These are phyloP conservation scores for Xylaria sp. DNA, from an alignment of 2,329 filamentous ascomycete species.

Conservation along the genomic window DNA sequence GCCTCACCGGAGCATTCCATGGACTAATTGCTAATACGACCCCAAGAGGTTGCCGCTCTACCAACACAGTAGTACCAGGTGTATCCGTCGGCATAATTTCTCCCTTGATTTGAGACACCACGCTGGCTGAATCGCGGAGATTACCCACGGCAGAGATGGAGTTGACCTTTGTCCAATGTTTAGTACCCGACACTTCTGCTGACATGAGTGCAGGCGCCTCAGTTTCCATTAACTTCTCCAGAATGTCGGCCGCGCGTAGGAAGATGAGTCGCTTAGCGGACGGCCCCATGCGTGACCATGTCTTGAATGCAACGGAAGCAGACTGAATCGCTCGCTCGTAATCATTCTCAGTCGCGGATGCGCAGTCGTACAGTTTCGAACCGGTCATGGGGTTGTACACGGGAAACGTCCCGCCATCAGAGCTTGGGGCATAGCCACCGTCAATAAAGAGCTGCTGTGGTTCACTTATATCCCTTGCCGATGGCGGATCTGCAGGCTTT, in stretches of 20 bases:
- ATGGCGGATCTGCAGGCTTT: background rate
- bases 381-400: slow-evolving; percentile 39
- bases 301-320: slow-evolving; percentile 32
- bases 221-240: slow-evolving; percentile 64
- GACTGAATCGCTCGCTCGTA: slow-evolving; percentile 36
- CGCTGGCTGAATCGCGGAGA: slow-evolving; percentile 57
- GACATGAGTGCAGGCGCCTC: slow-evolving; percentile 72
- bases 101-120: slow-evolving; percentile 43
- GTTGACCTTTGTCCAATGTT: slow-evolving; percentile 58
- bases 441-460: slow-evolving; percentile 35
- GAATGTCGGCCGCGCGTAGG: slow-evolving; percentile 72
- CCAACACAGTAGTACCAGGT: slow-evolving; percentile 68
- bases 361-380: slow-evolving; percentile 33
- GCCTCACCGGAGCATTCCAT: slow-evolving; percentile 66
- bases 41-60: slow-evolving; percentile 77
- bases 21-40: slow-evolving; percentile 83
- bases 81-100: slow-evolving; percentile 50
- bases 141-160: slow-evolving; percentile 51
- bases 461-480: slow-evolving; percentile 14
- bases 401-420: slow-evolving; percentile 29
- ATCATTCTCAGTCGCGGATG: slow-evolving; percentile 28
- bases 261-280: slow-evolving; percentile 74
- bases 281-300: slow-evolving; percentile 47
- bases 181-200: slow-evolving; percentile 57
- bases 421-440: slow-evolving; percentile 28